Base-by-base conservation (phyloP, 163 green algal genomes). In the Scenedesmus sp. region DNA sequence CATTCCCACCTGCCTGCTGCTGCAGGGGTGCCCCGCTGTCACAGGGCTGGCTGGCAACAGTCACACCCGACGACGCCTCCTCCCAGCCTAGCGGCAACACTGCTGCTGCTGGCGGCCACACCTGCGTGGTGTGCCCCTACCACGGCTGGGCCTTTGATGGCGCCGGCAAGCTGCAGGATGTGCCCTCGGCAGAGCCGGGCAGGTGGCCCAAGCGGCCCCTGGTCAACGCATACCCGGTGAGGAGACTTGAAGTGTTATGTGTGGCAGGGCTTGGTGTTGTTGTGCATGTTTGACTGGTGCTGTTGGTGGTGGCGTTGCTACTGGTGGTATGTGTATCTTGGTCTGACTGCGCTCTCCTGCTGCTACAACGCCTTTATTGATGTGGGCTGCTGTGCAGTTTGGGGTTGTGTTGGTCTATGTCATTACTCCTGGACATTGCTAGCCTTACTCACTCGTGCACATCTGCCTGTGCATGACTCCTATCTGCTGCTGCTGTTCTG, bases 71-170 rank as follows among this genome's bases (percentile, higher is more conserved):
- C 34, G 46, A 57, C 7, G 46, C 82, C 56, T 16, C 82, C 12
- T 52, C 82, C 55, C 46, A 79, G 23, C 23, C 70, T 15, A 79
- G 70, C 70, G 52, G 70, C 70, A 66, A 16, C 82, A 66, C 34
- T 46, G 81, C n/a, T 4, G 54, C 54, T n/a, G 59, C 34, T 57
- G n/a, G 16, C 0, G 94, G 94, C 82, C 93, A 97, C 70, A 93
- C 94, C 84, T 98, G 96, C 89, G 92, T 98, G 16, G 95, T 97
- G 60, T 98, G 97, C 94, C 96, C 96, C 66, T 98, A 98, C 94
- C 97, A 98, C 91, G 97, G 95, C 82, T 98, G 97, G 97, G 96
- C 96, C 0, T 96, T 98, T 93, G 96, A 98, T 84, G 92, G 73
- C 7, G 73, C 96, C 3, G 96, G 96, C 88, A 54, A 87, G 46